Conservation (phyloP, 2,329 filamentous ascomycete species). For the Calonectria pauciramosa region DNA sequence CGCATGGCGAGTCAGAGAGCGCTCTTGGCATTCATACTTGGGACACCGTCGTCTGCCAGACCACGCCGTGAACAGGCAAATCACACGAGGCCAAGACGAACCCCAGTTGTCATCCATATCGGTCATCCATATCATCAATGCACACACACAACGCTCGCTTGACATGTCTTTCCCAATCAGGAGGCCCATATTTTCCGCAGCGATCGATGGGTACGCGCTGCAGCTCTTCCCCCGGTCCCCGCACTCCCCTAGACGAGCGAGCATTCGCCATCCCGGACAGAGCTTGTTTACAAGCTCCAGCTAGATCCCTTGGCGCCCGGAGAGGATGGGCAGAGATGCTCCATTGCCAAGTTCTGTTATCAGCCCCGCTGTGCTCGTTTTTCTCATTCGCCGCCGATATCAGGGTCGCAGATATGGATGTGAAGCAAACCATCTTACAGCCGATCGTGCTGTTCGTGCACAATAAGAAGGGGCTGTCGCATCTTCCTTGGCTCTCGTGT, state of each 20-base stretch:
- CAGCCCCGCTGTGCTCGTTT: constrained; percentile 21
- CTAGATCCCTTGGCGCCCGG: constrained; percentile 9
- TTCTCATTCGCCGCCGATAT: constrained; percentile 18
- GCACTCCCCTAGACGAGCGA: constrained; percentile 4
- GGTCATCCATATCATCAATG: constrained; percentile 22
- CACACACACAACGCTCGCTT: neutral
- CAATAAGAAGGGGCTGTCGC: constrained; percentile 20
- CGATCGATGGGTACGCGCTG: constrained; percentile 14
- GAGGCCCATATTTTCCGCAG: constrained; percentile 13
- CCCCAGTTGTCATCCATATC: constrained; percentile 17
- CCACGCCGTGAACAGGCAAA: constrained; percentile 10
- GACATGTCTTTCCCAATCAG: neutral
- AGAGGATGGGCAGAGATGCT: constrained; percentile 8
- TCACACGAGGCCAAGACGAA: constrained; percentile 20
- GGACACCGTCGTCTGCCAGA: neutral
- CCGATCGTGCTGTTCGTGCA: neutral
- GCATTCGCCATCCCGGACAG: neutral
- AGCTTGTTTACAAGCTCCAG: constrained; percentile 9
- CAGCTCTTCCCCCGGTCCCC: constrained; percentile 19
- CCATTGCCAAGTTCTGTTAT: constrained; percentile 26
- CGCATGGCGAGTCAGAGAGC: neutral
- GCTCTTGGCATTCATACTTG: constrained; percentile 5
- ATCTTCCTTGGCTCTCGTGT: neutral
- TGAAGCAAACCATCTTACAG: neutral
- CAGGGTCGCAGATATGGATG: constrained; percentile 23